Conservation (phyloP, 2,329 filamentous ascomycete genomes). For the Trichoderma semiorbis region DNA sequence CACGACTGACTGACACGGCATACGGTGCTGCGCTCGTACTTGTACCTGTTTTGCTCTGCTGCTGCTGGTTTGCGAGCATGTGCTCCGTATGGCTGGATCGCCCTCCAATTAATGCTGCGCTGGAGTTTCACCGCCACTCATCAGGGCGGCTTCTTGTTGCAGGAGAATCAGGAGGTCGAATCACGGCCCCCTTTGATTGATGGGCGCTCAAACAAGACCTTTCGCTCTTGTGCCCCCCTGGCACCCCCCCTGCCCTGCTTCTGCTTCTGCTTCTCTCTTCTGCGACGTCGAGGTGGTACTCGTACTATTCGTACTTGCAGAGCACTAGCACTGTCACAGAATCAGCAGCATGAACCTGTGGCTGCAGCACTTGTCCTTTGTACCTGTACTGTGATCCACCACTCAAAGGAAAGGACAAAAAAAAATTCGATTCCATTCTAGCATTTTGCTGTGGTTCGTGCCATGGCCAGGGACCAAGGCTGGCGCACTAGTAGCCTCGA, state of each 20-base stretch:
- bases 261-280: neutral
- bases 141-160: conserved; percentile 16
- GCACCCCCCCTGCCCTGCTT: neutral
- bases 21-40: neutral
- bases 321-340: neutral
- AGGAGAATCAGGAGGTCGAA: conserved; percentile 14
- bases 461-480: conserved; percentile 2
- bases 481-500: conserved; percentile 14
- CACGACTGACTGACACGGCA: neutral
- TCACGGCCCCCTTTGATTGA: conserved; percentile 10
- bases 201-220: conserved; percentile 2
- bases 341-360: neutral
- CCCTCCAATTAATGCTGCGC: conserved; percentile 8
- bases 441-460: conserved; percentile 10
- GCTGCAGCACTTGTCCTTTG: neutral
- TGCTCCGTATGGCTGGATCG: conserved; percentile 4
- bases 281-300: conserved; percentile 8
- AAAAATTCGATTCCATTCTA: neutral
- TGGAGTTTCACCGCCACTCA: conserved; percentile 19
- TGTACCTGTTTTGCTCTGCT: neutral
- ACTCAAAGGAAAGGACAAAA: neutral
- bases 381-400: conserved; percentile 4
- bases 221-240: neutral
- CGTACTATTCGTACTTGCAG: too few relatives aligned
- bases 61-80: neutral